Conservation (phyloP, 345 rosid genomes). For the Syzygium aromaticum region DNA sequence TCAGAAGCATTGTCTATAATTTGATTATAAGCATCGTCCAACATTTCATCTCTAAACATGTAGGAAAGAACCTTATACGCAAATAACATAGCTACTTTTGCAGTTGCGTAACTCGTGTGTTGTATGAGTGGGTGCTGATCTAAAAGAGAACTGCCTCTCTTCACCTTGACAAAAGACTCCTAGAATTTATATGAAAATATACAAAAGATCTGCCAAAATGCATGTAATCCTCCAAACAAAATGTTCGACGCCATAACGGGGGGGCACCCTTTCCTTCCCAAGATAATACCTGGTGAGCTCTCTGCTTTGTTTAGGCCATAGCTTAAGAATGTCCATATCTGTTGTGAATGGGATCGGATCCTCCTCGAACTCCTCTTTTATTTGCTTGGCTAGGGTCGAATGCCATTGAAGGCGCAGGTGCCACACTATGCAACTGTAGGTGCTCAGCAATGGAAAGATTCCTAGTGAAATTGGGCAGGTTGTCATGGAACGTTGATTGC, state of each 20-base stretch:
- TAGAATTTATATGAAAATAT: neutral
- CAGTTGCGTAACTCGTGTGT: neutral
- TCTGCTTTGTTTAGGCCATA: neutral
- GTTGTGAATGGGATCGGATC: conserved; percentile 93
- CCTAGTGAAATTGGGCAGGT: neutral
- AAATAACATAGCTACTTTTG: neutral
- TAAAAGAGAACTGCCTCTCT: neutral
- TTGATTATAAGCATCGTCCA: neutral
- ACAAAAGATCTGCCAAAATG: neutral
- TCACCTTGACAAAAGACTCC: neutral
- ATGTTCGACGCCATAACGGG: neutral
- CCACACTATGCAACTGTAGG: conserved; percentile 16
- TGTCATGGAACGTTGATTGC: neutral
- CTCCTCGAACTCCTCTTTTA: conserved; percentile 57
- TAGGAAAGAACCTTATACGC: neutral
- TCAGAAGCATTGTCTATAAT: neutral
- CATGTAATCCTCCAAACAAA: neutral
- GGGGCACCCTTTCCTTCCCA: neutral
- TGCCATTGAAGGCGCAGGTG: conserved; percentile 45
- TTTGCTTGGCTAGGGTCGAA: conserved; percentile 52
- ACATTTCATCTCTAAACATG: neutral
- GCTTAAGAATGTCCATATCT: conserved; percentile 26
- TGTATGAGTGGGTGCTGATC: neutral
- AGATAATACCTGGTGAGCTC: neutral
- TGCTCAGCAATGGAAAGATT: conserved; percentile 10